A percentile compares a stretch with the other conserved stretches of the same genome.
Evolutionary conservation across 345 rosid genomes (phyloP).

Genomic region (Euphorbia tirucalli): DNA sequence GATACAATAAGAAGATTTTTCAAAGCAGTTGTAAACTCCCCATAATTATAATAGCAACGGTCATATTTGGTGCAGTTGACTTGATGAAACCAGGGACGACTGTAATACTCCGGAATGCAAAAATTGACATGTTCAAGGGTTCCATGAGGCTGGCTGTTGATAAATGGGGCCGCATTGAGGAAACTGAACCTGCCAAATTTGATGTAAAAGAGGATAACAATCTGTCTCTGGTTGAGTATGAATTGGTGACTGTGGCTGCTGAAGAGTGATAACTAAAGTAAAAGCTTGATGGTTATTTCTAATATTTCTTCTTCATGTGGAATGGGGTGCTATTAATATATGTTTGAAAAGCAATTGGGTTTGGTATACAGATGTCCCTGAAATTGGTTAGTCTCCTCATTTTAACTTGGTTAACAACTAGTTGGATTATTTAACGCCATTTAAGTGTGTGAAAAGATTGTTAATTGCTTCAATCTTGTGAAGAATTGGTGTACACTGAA

Average conservation of each 20-base stretch:
- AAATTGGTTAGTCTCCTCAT: constrained; percentile 3
- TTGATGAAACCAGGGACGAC: constrained; percentile 64
- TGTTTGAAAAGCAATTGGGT: background rate
- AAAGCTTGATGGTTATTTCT: background rate
- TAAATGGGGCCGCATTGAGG: constrained; percentile 92
- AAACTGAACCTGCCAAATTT: constrained; percentile 63
- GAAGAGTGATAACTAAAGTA: no score
- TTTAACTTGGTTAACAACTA: constrained; percentile 13
- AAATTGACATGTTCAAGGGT: constrained; percentile 94
- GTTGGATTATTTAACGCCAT: constrained; percentile 9
- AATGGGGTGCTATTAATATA: constrained; percentile 7
- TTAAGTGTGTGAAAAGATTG: background rate
- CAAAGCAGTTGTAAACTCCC: background rate
- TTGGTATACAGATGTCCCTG: constrained; percentile 5
- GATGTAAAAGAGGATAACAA: constrained; percentile 67
- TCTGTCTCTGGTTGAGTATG: constrained; percentile 84
- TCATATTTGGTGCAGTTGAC: constrained; percentile 50
- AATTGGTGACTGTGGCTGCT: constrained; percentile 59
- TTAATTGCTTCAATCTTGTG: constrained; percentile 2
- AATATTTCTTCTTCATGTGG: background rate
- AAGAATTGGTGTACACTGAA: constrained; percentile 5
- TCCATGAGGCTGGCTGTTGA: constrained; percentile 98
- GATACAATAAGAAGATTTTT: background rate
- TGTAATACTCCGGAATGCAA: constrained; percentile 75
- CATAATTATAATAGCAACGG: background rate